phyloP scores from a whole-genome alignment of 169 alveolate genomes.

The Nephromyces sp. region DNA sequence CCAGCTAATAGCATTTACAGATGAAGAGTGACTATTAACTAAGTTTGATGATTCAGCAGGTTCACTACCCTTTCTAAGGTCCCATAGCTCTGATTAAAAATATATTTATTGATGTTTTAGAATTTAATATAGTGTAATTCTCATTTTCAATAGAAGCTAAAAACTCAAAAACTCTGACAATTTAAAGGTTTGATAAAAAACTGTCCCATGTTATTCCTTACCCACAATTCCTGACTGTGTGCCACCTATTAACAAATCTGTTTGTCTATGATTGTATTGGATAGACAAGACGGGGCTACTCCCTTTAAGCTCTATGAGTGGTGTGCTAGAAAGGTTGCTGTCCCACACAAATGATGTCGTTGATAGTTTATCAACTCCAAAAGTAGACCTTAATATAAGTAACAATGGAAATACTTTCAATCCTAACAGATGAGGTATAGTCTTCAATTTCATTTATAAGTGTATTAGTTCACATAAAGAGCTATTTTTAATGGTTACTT shows the following conservation, averaged over 20 bases:
- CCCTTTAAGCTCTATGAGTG: constrained; percentile 38
- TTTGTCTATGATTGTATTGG: constrained; percentile 67
- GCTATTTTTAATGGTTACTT: no score
- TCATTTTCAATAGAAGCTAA: no score
- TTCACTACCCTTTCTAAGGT: constrained; percentile 56
- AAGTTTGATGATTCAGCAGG: constrained; percentile 66
- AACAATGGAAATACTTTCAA: no score
- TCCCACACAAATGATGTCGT: constrained; percentile 78
- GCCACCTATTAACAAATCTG: constrained; percentile 78
- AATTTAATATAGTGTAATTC: no score
- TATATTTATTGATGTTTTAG: no score
- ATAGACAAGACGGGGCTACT: constrained; percentile 54
- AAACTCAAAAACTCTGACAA: no score
- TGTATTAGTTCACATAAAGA: no score
- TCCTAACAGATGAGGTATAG: no score
- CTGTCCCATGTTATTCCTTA: no score
- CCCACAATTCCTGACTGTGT: constrained; percentile 76
- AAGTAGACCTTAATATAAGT: no score
- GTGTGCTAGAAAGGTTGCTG: constrained; percentile 67
- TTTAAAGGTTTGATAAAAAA: no score
- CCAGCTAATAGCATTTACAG: constrained; percentile 83
- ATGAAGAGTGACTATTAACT: constrained; percentile 79
- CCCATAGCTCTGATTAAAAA: constrained; percentile 53
- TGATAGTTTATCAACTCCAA: constrained; percentile 76
- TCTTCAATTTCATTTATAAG: no score